phyloP scores from a whole-genome alignment of 1,284 basidiomycete species.

The Mrakiaceae sp. region DNA sequence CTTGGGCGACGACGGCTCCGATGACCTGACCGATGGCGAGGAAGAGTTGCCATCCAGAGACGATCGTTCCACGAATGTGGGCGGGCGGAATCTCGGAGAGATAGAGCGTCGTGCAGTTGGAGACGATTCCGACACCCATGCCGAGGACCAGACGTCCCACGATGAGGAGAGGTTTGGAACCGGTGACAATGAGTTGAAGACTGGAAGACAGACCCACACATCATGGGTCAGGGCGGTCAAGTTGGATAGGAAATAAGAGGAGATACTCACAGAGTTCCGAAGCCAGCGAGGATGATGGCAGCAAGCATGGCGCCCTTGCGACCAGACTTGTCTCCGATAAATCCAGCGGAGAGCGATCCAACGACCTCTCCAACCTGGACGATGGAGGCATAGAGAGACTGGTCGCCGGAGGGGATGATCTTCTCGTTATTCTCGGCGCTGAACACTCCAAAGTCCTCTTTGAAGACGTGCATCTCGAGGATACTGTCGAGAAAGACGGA shows the following conservation, averaged over 20 bases:
- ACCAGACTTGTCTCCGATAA: slow-evolving; percentile 35
- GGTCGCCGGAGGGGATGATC: slow-evolving; percentile 23
- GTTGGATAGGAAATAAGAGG: no score
- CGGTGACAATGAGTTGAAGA: slow-evolving; percentile 33
- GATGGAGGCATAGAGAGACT: slow-evolving; percentile 33
- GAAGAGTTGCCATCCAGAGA: slow-evolving; percentile 35
- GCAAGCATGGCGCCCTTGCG: slow-evolving; percentile 34
- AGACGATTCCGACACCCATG: slow-evolving; percentile 35
- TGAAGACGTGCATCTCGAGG: slow-evolving; percentile 29
- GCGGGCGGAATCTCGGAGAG: slow-evolving; percentile 38
- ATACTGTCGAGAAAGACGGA: slow-evolving; percentile 21
- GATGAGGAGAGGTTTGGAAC: slow-evolving; percentile 30
- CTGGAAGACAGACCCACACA: slow-evolving; percentile 29
- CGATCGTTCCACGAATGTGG: slow-evolving; percentile 33
- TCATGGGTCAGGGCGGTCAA: no score
- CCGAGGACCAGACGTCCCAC: slow-evolving; percentile 37
- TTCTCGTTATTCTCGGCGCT: slow-evolving; percentile 17
- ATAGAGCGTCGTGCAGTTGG: slow-evolving; percentile 34
- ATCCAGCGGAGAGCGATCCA: slow-evolving; percentile 34
- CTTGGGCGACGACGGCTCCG: slow-evolving; percentile 36
- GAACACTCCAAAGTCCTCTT: slow-evolving; percentile 24
- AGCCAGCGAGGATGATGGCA: slow-evolving; percentile 8
- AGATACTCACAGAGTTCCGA: neutral
- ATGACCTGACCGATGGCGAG: slow-evolving; percentile 39
- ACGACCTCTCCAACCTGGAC: slow-evolving; percentile 39